Base-by-base conservation (phyloP, 352 stramenopile genomes). In the Phytophthora gonapodyides region DNA sequence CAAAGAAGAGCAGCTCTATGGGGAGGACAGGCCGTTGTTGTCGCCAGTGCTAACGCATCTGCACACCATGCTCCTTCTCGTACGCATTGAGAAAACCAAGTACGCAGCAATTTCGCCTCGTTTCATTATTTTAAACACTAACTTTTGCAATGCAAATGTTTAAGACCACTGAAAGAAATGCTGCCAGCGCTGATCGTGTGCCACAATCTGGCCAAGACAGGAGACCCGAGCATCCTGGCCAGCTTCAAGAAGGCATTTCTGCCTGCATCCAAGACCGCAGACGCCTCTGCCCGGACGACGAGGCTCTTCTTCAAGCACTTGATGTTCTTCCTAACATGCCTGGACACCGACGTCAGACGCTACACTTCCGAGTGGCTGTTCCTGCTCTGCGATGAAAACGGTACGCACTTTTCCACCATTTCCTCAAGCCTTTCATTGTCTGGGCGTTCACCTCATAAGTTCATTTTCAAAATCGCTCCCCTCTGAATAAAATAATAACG, bases 331-430 rank as follows among this genome's bases (percentile, higher is more conserved):
- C 65, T 94, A 17, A 94, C 84, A 24, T 84, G 82, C 37, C 60
- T 91, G 15, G 70, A 94, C 49, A 88, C 80, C 9, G 73, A 88
- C 21, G 70, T 92, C 58, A 78, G 82, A 48, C 78, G 84, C 27
- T 90, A 77, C 63, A 71, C 74, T 40, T 80, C 81, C 45, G 83
- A 94, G 44, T 91, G 78, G 76, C 56, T 94, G 42, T 91, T 83
- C 57, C 57, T 85, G 34, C 72, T 94, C 5, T 92, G 81, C 60
- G 62, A 89, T 58, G 50, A 92, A 71, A 89, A 91, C 33, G 77
- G 85, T 94, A 78, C 55, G 73, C 54, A 19, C n/a, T 57, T 55
- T n/a, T 53, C 35, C 43, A 61, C 7, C 15, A 60, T 34, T 12
- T 51, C 40, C 40, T 54, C 17, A 54, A 54, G 19, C 40, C 34